These are phyloP conservation scores for Afroboletus lepidellus DNA, from an alignment of 1,284 basidiomycete species.

Conservation along the genomic window DNA sequence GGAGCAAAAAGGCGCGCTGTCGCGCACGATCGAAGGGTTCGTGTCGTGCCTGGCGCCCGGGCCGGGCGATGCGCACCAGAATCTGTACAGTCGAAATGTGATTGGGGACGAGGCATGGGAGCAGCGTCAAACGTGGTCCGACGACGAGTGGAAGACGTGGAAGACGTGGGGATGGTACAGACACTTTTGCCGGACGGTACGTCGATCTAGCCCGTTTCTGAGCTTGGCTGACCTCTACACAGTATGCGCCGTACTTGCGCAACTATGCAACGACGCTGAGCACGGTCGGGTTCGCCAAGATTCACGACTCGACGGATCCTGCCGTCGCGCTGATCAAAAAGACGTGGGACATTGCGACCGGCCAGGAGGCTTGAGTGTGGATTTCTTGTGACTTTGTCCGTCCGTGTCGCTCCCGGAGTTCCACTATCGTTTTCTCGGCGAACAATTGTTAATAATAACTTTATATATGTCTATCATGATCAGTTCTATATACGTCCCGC, in stretches of 20 bases:
- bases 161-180: constrained; percentile 86
- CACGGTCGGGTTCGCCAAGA: constrained; percentile 60
- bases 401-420: neutral
- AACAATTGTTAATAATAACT: constrained; percentile 15
- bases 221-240: constrained; percentile 2
- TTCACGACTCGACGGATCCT: constrained; percentile 56
- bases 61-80: constrained; percentile 40
- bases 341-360: constrained; percentile 69
- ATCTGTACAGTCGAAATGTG: constrained; percentile 47
- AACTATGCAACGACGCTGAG: constrained; percentile 66
- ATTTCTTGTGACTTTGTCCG: neutral
- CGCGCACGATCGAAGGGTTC: constrained; percentile 69
- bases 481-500: constrained; percentile 2
- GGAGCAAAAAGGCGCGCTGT: constrained; percentile 71
- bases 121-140: constrained; percentile 64
- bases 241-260: constrained; percentile 77
- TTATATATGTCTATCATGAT: constrained; percentile 16
- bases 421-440: neutral
- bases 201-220: constrained; percentile 23
- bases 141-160: constrained; percentile 76
- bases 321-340: constrained; percentile 57
- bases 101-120: constrained; percentile 65
- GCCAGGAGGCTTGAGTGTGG: constrained; percentile 42
- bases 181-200: constrained; percentile 77
- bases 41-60: constrained; percentile 55